Evolutionary conservation across 1,139 yeast species (phyloP), one percentile per base, ranked within the genome.

Genomic region (Saccharomycopsis hybrid): DNA sequence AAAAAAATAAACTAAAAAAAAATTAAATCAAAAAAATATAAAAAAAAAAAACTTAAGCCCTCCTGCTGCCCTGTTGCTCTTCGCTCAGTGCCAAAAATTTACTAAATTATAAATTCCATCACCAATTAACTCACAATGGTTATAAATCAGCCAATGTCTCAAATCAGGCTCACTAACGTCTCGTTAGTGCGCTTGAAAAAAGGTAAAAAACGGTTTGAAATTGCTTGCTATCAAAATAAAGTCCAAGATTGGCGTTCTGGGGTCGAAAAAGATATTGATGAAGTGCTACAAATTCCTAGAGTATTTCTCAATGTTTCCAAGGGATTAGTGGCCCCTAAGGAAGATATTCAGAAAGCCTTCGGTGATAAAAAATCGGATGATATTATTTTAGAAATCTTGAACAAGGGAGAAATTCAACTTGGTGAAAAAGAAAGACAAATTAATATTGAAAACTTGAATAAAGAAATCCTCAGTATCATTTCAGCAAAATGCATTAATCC

Each of bases 221-320:
- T 94, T 45, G 98, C 97, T 0, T 92, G 98, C 63, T 92, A 92
- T 65, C 97, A 88, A 62, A 92, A 92, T 62, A 92, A 94, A 63
- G 97, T 92, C 9, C 97, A 90, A 63, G 98, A 92, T 66, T 92
- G 92, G 82, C 74, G 97, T 59, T 77, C 78, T 63, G 89, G 84
- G 64, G 83, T 82, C 68, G 98, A 94, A 63, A 92, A 87, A 59
- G 97, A 92, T 63, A 65, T 94, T 9, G 98, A 92, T 68, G 98
- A 92, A 63, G 98, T 92, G 3, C 71, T 92, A 41, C 98, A 92
- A 63, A 89, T 92, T 49, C 96, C 90, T n/a, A 96, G 86, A 63
- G 95, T 92, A 1, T 92, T 94, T 62, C 67, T 81, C 43, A 92
- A 94, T 63, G 98, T 90, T 0, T 87, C 96, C 25, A 92, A 94